Conservation (phyloP, 108 stramenopile genomes). For the Cyclotella distinguenda region DNA sequence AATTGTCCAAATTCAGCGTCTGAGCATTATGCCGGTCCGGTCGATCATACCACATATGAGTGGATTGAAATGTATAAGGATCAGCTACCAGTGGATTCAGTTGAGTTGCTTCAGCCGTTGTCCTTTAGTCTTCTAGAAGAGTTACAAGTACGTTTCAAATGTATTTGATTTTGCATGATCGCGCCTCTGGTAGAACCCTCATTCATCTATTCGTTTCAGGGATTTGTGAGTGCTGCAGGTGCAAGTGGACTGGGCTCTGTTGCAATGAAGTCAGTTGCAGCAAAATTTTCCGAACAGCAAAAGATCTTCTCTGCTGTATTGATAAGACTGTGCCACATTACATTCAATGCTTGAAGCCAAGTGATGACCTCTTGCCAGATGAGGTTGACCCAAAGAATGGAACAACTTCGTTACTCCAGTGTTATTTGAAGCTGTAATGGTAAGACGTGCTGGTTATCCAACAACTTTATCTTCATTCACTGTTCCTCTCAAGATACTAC, state of each 20-base stretch:
- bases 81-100: slow-evolving; percentile 73
- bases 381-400: slow-evolving; percentile 80
- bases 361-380: slow-evolving; percentile 68
- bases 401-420: slow-evolving; percentile 96
- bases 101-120: slow-evolving; percentile 61
- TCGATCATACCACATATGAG: slow-evolving; percentile 82
- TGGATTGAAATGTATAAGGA: slow-evolving; percentile 92
- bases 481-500: slow-evolving; percentile 41
- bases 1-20: slow-evolving; percentile 84
- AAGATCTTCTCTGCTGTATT: slow-evolving; percentile 67
- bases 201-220: slow-evolving; percentile 11
- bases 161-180: slow-evolving; percentile 32
- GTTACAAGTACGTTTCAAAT: slow-evolving; percentile 23
- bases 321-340: slow-evolving; percentile 77
- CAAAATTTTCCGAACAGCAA: slow-evolving; percentile 83
- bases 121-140: slow-evolving; percentile 61
- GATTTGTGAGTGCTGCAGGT: slow-evolving; percentile 56
- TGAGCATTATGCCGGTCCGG: slow-evolving; percentile 93
- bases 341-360: slow-evolving; percentile 91
- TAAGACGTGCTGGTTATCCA: slow-evolving; percentile 40
- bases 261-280: slow-evolving; percentile 65
- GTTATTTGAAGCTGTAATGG: slow-evolving; percentile 90
- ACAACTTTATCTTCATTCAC: slow-evolving; percentile 39
- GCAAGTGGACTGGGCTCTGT: slow-evolving; percentile 61
- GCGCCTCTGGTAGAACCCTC: background rate